These are phyloP conservation scores for Nicotiana attenuata DNA, from an alignment of 257 asterid species.

Conservation along the genomic window DNA sequence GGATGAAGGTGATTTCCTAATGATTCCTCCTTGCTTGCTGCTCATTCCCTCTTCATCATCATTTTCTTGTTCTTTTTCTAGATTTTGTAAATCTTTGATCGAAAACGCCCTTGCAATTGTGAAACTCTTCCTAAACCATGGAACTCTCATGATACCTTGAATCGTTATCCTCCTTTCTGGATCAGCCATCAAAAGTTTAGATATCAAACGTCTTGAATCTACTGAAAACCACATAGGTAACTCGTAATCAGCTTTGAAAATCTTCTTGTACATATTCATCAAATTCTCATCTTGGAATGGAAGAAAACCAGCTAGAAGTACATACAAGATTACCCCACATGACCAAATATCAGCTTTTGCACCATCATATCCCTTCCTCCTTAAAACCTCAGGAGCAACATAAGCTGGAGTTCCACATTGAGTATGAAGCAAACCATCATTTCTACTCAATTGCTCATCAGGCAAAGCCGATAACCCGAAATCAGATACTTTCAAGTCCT, in stretches of 20 bases:
- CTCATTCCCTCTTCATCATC: neutral
- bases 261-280: slow-evolving; percentile 35
- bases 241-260: slow-evolving; percentile 36
- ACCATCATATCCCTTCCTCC: slow-evolving; percentile 47
- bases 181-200: slow-evolving; percentile 40
- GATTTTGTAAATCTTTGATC: slow-evolving; percentile 16
- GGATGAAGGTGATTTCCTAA: slow-evolving; percentile 44
- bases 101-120: slow-evolving; percentile 28
- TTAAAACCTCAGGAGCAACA: slow-evolving; percentile 52
- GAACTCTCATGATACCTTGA: slow-evolving; percentile 35
- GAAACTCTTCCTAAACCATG: slow-evolving; percentile 45
- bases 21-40: slow-evolving; percentile 17
- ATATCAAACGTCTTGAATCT: slow-evolving; percentile 38
- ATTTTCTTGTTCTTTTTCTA: slow-evolving; percentile 31
- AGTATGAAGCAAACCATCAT: slow-evolving; percentile 48
- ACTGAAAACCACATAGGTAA: slow-evolving; percentile 48
- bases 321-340: slow-evolving; percentile 56
- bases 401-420: slow-evolving; percentile 62
- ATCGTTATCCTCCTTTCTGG: slow-evolving; percentile 43
- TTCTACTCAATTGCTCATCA: slow-evolving; percentile 20
- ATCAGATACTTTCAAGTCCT: slow-evolving; percentile 45
- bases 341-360: slow-evolving; percentile 58
- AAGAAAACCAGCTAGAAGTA: slow-evolving; percentile 46
- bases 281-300: slow-evolving; percentile 49
- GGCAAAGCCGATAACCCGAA: slow-evolving; percentile 57